These are phyloP conservation scores for Elaeis oleifera DNA, from an alignment of 202 grass and related monocot species.

Conservation along the genomic window DNA sequence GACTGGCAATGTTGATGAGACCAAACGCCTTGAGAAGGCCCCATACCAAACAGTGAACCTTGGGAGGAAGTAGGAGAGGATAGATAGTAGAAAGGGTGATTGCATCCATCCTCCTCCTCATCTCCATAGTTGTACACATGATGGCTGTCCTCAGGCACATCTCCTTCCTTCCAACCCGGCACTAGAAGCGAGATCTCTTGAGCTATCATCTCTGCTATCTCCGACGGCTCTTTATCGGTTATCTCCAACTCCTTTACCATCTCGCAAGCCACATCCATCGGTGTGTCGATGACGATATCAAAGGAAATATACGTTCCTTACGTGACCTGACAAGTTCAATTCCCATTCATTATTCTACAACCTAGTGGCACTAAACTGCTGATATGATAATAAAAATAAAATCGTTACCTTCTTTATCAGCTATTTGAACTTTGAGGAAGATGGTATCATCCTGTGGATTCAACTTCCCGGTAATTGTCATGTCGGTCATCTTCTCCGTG, in stretches of 20 bases:
- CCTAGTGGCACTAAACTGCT: too few relatives aligned
- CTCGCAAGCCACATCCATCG: conserved; percentile 63
- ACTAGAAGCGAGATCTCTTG: conserved; percentile 50
- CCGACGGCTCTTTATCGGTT: conserved; percentile 40
- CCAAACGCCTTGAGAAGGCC: background rate
- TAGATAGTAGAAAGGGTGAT: conserved; percentile 49
- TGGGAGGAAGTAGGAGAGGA: conserved; percentile 61
- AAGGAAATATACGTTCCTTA: conserved; percentile 94
- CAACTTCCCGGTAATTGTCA: conserved; percentile 88
- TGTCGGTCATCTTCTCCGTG: conserved; percentile 19
- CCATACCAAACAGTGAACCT: conserved; percentile 31
- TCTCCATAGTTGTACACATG: conserved; percentile 46
- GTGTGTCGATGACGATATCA: conserved; percentile 56
- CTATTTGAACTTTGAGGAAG: conserved; percentile 86
- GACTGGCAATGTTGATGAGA: conserved; percentile 14
- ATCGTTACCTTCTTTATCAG: conserved; percentile 37
- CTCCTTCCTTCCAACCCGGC: conserved; percentile 26
- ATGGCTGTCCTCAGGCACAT: conserved; percentile 16
- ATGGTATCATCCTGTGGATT: conserved; percentile 69
- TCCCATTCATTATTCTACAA: too few relatives aligned
- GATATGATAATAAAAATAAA: too few relatives aligned
- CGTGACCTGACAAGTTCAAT: conserved; percentile 4
- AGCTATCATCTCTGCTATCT: conserved; percentile 82
- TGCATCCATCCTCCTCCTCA: conserved; percentile 23
- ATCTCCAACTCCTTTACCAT: conserved; percentile 97